phyloP scores from a whole-genome alignment of 2,329 filamentous ascomycete species.

The Shiraia sp. region DNA sequence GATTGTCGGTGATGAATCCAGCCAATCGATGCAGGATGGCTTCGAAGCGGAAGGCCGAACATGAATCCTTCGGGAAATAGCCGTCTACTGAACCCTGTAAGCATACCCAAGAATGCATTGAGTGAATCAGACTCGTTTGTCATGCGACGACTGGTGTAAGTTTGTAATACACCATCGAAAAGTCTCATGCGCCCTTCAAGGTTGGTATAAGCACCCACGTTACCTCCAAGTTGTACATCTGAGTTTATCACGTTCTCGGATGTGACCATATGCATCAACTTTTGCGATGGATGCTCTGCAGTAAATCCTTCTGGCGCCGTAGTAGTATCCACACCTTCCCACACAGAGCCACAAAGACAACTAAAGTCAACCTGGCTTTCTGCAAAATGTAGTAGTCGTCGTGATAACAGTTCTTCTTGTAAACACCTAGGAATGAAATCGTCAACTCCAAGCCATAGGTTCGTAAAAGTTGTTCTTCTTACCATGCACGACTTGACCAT shows the following conservation, averaged over 20 bases:
- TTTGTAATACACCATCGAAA: not conserved
- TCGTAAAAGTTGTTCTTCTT: no score
- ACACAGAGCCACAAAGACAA: constrained; percentile 1
- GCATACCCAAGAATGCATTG: constrained; percentile 5
- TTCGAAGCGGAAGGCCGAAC: not conserved
- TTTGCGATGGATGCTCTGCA: not conserved
- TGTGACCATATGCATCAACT: not conserved
- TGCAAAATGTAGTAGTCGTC: constrained; percentile 1
- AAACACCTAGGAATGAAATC: no score
- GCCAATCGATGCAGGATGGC: no score
- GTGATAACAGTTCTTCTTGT: constrained; percentile 3
- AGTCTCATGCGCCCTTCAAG: no score
- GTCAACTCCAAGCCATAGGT: no score
- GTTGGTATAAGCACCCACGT: no score
- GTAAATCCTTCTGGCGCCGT: not conserved
- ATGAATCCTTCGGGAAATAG: constrained; percentile 2
- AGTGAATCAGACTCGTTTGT: constrained; percentile 3
- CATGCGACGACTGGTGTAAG: constrained; percentile 3
- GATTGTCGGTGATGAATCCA: constrained; percentile 2
- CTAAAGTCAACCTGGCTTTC: constrained; percentile 3
- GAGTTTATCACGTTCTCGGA: not conserved
- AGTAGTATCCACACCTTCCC: not conserved
- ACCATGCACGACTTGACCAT: constrained; percentile 4
- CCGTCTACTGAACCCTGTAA: not conserved
- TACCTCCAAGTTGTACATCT: not conserved